Evolutionary conservation across 257 asterid genomes (phyloP), one percentile per base, ranked within the genome.

Genomic region (Echites panduratus): DNA sequence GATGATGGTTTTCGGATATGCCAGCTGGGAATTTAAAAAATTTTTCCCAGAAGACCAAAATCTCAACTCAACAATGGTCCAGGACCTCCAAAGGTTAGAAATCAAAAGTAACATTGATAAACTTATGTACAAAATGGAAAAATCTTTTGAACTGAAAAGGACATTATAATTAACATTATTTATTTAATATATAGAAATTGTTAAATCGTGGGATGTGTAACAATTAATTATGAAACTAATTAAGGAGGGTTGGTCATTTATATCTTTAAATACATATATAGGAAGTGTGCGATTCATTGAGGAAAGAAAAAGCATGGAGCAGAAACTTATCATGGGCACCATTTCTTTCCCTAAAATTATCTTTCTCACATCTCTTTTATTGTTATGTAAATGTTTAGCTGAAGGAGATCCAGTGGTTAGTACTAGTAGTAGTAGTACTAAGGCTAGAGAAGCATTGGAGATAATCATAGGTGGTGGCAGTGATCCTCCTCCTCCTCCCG

Each of bases 371-470:
- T 12, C 44, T n/a, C 14, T 65, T 38, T 38, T 65, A 5, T 26
- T 65, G 8, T 65, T 38, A 2, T 47, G 19, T 16, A 40, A 27
- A 2, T 65, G 35, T 72, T 24, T 35, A 20, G n/a, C 45, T 44
- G 35, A n/a, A 54, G 62, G 64, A 3, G 73, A 68, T 68, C 62
- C 73, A 48, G 38, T 62, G 0, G 75, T 56, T 1, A 13, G 29
- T n/a, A n/a, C n/a, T n/a, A n/a, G n/a, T n/a, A n/a, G n/a, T n/a
- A n/a, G n/a, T n/a, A n/a, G n/a, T n/a, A n/a, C n/a, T 44, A 59
- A 72, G 41, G 19, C 69, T 9, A 78, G 83, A 73, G 57, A 85
- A n/a, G 41, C 84, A n/a, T 70, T 80, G 8, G 86, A 84, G 50
- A 75, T 87, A 43, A 24, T 66, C 27, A 82, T 84, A 22, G 90